Evolutionary conservation across 192 early-diverging fungal genomes (phyloP).

Genomic region (Mortierella hygrophila): DNA sequence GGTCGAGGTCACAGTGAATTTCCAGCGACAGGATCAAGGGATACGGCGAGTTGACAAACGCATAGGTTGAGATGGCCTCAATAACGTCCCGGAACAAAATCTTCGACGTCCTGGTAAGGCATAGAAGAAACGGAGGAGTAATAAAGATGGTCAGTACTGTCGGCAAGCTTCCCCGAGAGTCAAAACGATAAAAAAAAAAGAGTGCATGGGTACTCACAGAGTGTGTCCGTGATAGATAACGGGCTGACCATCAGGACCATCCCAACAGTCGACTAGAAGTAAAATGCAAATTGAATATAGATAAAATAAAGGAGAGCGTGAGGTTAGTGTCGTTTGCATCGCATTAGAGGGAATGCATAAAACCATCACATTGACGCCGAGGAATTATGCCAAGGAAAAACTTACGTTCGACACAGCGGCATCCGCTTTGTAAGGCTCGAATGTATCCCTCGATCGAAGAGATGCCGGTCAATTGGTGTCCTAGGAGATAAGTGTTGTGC

Average conservation of each 20-base stretch:
- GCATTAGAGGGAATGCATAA: not conserved
- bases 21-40: slow-evolving; percentile 90
- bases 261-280: slow-evolving; percentile 88
- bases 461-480: slow-evolving; percentile 85
- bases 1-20: slow-evolving; percentile 79
- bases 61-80: slow-evolving; percentile 86
- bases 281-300: slow-evolving; percentile 10
- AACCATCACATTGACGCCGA: not conserved
- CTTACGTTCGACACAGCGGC: slow-evolving; percentile 88
- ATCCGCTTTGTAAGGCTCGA: slow-evolving; percentile 85
- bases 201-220: slow-evolving; percentile 61
- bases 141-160: not conserved
- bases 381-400: slow-evolving; percentile 22
- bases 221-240: slow-evolving; percentile 89
- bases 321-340: not conserved
- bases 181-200: not conserved
- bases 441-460: slow-evolving; percentile 91
- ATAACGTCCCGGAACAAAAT: slow-evolving; percentile 88
- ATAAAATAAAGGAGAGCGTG: slow-evolving; percentile 17
- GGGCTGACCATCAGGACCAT: slow-evolving; percentile 83
- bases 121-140: not conserved
- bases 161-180: not conserved
- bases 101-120: slow-evolving; percentile 69
- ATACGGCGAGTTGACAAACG: slow-evolving; percentile 85
- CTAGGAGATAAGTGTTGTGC: slow-evolving; percentile 92